phyloP scores from a whole-genome alignment of 352 stramenopile species.

The Phytophthora hibernalis region DNA sequence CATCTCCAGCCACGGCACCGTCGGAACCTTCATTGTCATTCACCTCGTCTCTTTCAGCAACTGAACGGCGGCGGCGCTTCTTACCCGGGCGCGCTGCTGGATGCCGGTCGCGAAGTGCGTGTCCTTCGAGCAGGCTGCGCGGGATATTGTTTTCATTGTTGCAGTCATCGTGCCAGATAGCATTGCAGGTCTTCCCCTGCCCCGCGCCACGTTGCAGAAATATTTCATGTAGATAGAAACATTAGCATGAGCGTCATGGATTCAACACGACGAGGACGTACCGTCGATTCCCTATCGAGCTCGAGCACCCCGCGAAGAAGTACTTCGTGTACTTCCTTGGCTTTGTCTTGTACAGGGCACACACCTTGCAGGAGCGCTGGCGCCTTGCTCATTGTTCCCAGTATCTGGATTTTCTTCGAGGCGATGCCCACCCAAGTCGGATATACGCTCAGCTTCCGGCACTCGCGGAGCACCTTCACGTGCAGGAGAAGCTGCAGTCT shows the following conservation, averaged over 20 bases:
- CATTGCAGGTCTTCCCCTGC: constrained; percentile 1
- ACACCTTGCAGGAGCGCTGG: neutral
- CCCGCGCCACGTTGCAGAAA: constrained; percentile 2
- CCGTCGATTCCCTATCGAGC: neutral
- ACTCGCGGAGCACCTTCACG: too few species aligned
- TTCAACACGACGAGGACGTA: neutral
- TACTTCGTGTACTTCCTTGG: constrained; percentile 1
- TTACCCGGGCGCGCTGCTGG: neutral
- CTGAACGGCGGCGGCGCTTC: neutral
- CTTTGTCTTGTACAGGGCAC: neutral
- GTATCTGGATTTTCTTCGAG: too few species aligned
- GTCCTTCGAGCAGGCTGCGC: neutral
- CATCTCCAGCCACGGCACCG: neutral
- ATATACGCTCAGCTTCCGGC: too few species aligned
- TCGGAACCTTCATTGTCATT: neutral
- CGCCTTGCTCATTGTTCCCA: too few species aligned
- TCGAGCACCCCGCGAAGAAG: neutral
- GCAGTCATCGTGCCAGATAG: constrained; percentile 8
- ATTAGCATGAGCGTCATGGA: neutral
- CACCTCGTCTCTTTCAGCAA: neutral
- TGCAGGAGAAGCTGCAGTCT: too few species aligned
- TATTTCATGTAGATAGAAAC: constrained; percentile 3
- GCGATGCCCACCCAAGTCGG: too few species aligned
- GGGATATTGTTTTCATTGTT: constrained; percentile 6
- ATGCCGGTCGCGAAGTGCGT: neutral